These are phyloP conservation scores for Colletotrichum lindemuthianum DNA, from an alignment of 2,329 filamentous ascomycete genomes.

Conservation along the genomic window DNA sequence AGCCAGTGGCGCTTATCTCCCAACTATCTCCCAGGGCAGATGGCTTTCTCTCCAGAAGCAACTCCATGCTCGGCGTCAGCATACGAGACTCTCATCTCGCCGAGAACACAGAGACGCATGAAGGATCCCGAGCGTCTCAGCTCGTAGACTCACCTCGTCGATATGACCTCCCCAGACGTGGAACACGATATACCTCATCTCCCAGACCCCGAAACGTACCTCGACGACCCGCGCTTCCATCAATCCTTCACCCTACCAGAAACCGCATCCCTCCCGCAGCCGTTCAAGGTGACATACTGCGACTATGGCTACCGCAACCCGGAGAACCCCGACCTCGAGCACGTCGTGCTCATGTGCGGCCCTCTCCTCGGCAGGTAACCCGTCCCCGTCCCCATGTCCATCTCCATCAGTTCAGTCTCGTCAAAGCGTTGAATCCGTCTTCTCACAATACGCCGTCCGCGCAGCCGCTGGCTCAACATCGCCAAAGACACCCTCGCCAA, in stretches of 20 bases:
- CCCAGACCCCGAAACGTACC: conserved; percentile 24
- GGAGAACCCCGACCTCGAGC: conserved; percentile 39
- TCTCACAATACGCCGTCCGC: not conserved
- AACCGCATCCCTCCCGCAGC: conserved; percentile 34
- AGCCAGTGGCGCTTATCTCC: too few relatives aligned
- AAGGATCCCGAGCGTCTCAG: too few relatives aligned
- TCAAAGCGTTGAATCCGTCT: not conserved
- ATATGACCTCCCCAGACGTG: not conserved
- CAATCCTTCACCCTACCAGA: conserved; percentile 41
- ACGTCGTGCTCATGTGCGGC: conserved; percentile 44
- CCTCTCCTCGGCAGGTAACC: conserved; percentile 40
- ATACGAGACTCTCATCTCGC: too few relatives aligned
- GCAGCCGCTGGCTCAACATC: conserved; percentile 39
- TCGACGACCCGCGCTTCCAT: conserved; percentile 42
- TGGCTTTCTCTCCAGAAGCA: too few relatives aligned
- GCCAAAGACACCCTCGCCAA: conserved; percentile 47
- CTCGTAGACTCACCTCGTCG: too few relatives aligned
- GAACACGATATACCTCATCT: not conserved
- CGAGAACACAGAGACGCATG: too few relatives aligned
- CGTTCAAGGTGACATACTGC: conserved; percentile 40
- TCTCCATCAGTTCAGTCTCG: not conserved
- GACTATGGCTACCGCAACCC: conserved; percentile 46
- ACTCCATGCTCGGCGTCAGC: too few relatives aligned
- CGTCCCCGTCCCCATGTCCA: not conserved
- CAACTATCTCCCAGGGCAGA: too few relatives aligned